Percentiles rank a stretch among this genome's conserved stretches.
Conservation (phyloP, 768 basidiomycete species). For the Pleurotus tuber-regium region DNA sequence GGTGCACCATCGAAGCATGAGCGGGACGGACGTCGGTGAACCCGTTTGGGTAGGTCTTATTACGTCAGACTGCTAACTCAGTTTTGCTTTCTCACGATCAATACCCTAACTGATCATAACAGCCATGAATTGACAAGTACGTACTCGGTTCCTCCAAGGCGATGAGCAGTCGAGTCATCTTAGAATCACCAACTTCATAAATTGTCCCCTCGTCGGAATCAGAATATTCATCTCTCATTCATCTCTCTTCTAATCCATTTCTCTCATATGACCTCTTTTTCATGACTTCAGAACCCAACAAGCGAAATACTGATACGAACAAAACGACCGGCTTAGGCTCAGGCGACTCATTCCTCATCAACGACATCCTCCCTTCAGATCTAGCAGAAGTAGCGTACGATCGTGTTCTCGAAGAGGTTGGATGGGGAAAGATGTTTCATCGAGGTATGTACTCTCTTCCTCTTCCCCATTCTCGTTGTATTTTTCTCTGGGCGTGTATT, state of each 20-base stretch:
- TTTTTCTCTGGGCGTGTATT: neutral
- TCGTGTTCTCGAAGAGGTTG: constrained; percentile 58
- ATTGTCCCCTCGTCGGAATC: no score
- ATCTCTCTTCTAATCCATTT: no score
- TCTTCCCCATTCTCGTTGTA: no score
- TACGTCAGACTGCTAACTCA: neutral
- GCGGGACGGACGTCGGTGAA: neutral
- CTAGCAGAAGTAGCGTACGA: constrained; percentile 58
- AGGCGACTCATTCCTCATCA: constrained; percentile 65
- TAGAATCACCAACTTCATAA: no score
- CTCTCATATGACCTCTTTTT: no score
- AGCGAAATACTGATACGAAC: no score
- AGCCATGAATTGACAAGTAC: no score
- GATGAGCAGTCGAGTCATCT: no score
- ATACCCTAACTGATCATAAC: neutral
- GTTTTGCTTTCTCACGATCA: neutral
- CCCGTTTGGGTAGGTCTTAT: neutral
- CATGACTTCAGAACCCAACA: neutral
- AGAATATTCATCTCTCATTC: no score
- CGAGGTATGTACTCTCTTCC: constrained; percentile 51
- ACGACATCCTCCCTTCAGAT: constrained; percentile 54
- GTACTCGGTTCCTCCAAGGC: no score
- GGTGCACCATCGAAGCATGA: constrained; percentile 55
- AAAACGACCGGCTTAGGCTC: constrained; percentile 45
- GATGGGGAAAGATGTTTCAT: constrained; percentile 74